These are phyloP conservation scores for Solanum hybrid DNA, from an alignment of 305 asterid genomes.

Conservation along the genomic window DNA sequence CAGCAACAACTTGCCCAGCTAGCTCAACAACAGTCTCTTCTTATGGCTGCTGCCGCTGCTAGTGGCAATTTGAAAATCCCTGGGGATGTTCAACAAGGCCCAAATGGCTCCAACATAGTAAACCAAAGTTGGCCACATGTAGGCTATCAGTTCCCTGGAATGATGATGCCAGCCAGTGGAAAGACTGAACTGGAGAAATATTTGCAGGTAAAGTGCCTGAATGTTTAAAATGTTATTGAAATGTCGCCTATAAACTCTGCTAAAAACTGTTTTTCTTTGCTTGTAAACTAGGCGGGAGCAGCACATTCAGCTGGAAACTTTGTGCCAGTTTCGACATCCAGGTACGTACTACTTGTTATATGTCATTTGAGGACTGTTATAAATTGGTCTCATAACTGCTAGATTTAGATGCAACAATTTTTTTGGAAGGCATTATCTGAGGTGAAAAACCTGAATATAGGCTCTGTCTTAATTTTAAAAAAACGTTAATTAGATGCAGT, in stretches of 20 bases:
- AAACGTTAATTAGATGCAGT: neutral
- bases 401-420: neutral
- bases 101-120: conserved; percentile 4
- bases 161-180: conserved; percentile 1
- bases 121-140: conserved; percentile 16
- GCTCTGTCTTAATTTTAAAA: neutral
- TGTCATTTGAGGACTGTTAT: neutral
- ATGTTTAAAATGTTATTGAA: neutral
- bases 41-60: conserved; percentile 17
- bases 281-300: conserved; percentile 8
- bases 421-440: neutral
- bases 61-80: neutral
- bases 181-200: conserved; percentile 3
- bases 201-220: conserved; percentile 11
- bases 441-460: neutral
- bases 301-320: conserved; percentile 9
- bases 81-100: conserved; percentile 1
- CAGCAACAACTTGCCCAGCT: conserved; percentile 8
- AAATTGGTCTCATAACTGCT: neutral
- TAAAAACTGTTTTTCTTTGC: conserved; percentile 3
- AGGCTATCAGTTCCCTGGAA: conserved; percentile 13
- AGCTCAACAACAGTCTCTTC: conserved; percentile 10
- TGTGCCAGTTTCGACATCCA: conserved; percentile 12
- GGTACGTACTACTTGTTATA: conserved; percentile 8
- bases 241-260: neutral